Percentiles rank a stretch among this genome's conserved stretches.
phyloP scores from a whole-genome alignment of 192 early-diverging fungal genomes.

The Podochytrium sp. region DNA sequence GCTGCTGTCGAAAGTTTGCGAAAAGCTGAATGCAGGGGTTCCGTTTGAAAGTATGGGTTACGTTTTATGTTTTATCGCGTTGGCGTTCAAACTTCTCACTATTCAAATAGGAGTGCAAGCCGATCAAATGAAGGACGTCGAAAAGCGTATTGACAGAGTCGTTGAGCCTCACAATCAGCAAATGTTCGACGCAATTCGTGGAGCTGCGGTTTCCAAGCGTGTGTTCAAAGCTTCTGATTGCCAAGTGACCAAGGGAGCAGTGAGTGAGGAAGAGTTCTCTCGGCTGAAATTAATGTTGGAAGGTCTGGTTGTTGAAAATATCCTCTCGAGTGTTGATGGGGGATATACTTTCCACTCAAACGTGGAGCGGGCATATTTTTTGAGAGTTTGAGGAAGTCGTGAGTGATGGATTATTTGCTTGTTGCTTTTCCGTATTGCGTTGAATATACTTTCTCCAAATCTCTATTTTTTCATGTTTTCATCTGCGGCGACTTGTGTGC shows the following conservation, averaged over 20 bases:
- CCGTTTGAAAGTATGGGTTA: constrained; percentile 18
- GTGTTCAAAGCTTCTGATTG: not conserved
- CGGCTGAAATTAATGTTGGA: constrained; percentile 5
- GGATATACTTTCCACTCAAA: constrained; percentile 13
- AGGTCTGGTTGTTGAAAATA: not conserved
- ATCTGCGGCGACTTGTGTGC: too few species aligned
- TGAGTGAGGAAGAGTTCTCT: constrained; percentile 1
- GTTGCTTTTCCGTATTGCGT: too few species aligned
- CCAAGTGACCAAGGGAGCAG: not conserved
- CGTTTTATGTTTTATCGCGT: not conserved
- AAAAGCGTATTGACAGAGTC: not conserved
- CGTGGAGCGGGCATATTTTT: not conserved
- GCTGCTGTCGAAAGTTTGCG: constrained; percentile 1
- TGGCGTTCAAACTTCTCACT: not conserved
- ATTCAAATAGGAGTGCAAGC: not conserved
- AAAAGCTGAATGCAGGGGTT: constrained; percentile 1
- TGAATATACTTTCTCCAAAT: too few species aligned
- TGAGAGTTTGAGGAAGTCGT: not conserved
- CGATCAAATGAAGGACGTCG: constrained; percentile 6
- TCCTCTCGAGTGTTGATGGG: constrained; percentile 7
- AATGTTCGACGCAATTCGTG: not conserved
- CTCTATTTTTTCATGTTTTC: too few species aligned
- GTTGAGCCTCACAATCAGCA: not conserved
- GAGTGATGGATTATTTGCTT: too few species aligned
- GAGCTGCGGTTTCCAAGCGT: not conserved